These are phyloP conservation scores for Gracilaria vermiculophylla DNA, from an alignment of 23 red algal genomes.

Conservation along the genomic window DNA sequence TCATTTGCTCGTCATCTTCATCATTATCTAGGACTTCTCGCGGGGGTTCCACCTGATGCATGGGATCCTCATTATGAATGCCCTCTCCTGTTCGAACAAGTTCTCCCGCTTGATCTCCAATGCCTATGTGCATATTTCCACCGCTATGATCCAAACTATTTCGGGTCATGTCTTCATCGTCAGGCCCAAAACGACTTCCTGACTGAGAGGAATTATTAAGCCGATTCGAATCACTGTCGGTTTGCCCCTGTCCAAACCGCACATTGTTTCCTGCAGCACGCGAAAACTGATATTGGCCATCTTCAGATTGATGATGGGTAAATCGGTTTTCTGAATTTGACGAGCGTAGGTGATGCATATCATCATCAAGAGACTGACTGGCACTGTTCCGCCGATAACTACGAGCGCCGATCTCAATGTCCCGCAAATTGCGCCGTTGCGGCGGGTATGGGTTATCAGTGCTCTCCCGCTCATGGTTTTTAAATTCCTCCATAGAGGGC, in stretches of 20 bases:
- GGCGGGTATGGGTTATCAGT: not conserved
- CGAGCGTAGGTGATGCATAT: not conserved
- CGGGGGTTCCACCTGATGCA: constrained; percentile 11
- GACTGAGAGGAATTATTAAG: not conserved
- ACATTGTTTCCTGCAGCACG: not conserved
- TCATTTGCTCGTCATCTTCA: not conserved
- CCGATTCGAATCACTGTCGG: not conserved
- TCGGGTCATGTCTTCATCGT: not conserved
- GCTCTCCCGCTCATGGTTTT: not conserved
- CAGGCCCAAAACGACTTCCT: not conserved
- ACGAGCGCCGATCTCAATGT: not conserved
- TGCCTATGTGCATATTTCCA: not conserved
- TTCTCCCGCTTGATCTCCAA: not conserved
- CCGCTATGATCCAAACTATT: not conserved
- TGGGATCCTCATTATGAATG: constrained; percentile 20
- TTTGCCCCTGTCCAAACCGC: not conserved
- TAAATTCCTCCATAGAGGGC: not conserved
- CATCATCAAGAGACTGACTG: not conserved
- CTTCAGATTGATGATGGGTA: not conserved
- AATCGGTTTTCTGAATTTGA: not conserved
- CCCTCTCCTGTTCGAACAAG: constrained; percentile 9
- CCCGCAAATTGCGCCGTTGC: not conserved
- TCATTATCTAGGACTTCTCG: constrained; percentile 6
- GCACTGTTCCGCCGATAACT: not conserved
- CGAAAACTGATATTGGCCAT: not conserved